These are phyloP conservation scores for Hyphodiscus sp. DNA, from an alignment of 2,329 filamentous ascomycete species.

Conservation along the genomic window DNA sequence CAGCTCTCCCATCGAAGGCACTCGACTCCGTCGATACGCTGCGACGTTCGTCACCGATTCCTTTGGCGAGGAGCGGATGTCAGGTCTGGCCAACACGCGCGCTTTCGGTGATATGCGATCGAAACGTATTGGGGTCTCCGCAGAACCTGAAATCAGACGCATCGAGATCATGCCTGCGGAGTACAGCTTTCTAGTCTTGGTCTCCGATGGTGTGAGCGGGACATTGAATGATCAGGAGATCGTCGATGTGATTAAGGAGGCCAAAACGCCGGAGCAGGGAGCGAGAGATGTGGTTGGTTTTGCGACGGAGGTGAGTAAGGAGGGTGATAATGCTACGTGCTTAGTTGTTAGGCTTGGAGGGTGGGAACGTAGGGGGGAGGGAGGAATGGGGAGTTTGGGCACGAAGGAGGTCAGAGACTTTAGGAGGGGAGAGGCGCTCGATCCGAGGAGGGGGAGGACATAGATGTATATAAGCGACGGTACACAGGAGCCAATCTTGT, in stretches of 20 bases:
- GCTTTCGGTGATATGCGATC: conserved; percentile 88
- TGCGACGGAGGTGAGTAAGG: conserved; percentile 67
- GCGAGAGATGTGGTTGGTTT: conserved; percentile 74
- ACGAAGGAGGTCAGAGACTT: conserved; percentile 90
- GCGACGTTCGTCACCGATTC: conserved; percentile 87
- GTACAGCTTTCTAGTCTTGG: conserved; percentile 82
- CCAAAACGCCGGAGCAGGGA: conserved; percentile 81
- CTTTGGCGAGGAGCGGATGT: conserved; percentile 94
- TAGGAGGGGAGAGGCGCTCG: conserved; percentile 69
- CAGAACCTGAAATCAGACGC: conserved; percentile 81
- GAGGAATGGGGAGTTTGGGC: conserved; percentile 79
- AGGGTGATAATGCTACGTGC: conserved; percentile 63
- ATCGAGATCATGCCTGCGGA: conserved; percentile 76
- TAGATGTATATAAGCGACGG: conserved; percentile 4
- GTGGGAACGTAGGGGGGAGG: conserved; percentile 70
- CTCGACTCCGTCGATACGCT: conserved; percentile 77
- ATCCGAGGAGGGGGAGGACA: conserved; percentile 61
- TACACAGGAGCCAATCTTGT: not conserved
- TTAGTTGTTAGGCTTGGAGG: conserved; percentile 61
- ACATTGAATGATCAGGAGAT: conserved; percentile 89
- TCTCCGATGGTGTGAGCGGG: conserved; percentile 84
- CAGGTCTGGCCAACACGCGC: conserved; percentile 86
- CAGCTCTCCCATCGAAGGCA: conserved; percentile 75
- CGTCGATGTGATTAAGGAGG: conserved; percentile 92
- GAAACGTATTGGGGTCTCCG: conserved; percentile 89